Conservation (phyloP, 345 rosid species). For the Cardamine chenopodiifolia region DNA sequence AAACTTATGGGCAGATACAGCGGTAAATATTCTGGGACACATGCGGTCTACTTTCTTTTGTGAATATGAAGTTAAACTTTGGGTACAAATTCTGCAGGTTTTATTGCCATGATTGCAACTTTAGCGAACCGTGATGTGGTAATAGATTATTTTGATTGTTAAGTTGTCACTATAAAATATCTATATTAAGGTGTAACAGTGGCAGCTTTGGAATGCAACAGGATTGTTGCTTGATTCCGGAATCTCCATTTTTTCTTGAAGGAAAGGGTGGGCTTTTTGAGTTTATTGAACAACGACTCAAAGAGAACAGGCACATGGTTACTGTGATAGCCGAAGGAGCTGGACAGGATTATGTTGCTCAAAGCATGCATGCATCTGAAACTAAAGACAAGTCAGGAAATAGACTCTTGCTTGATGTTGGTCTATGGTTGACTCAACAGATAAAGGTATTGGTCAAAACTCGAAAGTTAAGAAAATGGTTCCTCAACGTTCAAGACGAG, state of each 20-base stretch:
- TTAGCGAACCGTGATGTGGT: constrained; percentile 98
- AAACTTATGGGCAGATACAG: constrained; percentile 99
- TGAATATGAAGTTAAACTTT: not conserved
- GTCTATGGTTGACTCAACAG: constrained; percentile 83
- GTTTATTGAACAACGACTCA: constrained; percentile 70
- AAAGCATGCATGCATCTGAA: constrained; percentile 50
- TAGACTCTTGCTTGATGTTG: constrained; percentile 86
- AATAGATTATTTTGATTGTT: constrained; percentile 26
- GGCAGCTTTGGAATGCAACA: constrained; percentile 47
- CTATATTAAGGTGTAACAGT: not conserved
- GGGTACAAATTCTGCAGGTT: constrained; percentile 56
- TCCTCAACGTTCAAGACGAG: constrained; percentile 2
- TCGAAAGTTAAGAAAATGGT: not conserved
- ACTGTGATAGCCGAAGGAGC: constrained; percentile 97
- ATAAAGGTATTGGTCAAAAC: constrained; percentile 60
- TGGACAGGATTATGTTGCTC: constrained; percentile 81
- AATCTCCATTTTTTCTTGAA: constrained; percentile 90
- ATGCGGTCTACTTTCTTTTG: constrained; percentile 2
- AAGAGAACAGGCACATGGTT: constrained; percentile 81
- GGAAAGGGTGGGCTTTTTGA: constrained; percentile 89
- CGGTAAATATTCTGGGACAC: constrained; percentile 52
- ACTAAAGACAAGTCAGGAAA: constrained; percentile 91
- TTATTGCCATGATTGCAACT: constrained; percentile 91
- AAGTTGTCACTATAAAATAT: constrained; percentile 5
- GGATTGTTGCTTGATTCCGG: constrained; percentile 99